Percentiles rank a stretch among this genome's conserved stretches.
Evolutionary conservation across 768 basidiomycete genomes (phyloP).

Genomic region (Rubroboletus pulcherrimus): DNA sequence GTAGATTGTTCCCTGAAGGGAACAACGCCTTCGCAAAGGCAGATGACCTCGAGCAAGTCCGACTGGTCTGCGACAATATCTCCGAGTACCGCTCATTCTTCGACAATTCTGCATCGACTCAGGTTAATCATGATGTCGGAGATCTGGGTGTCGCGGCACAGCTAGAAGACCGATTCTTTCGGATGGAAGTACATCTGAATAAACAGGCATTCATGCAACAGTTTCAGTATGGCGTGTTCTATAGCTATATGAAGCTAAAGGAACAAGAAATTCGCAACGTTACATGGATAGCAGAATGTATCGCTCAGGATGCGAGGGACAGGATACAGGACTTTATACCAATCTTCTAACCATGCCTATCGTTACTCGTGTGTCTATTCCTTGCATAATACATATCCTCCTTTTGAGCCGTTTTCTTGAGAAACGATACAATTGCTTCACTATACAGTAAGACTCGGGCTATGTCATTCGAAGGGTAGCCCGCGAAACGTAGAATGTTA

Average conservation of each 20-base stretch:
- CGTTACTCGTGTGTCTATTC: constrained; percentile 1
- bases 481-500: background rate
- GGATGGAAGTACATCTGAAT: constrained; percentile 88
- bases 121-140: constrained; percentile 35
- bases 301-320: constrained; percentile 93
- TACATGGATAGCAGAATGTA: constrained; percentile 97
- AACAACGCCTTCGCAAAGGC: constrained; percentile 92
- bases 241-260: constrained; percentile 88
- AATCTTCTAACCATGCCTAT: constrained; percentile 56
- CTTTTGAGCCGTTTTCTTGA: background rate
- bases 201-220: constrained; percentile 94
- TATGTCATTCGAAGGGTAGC: background rate
- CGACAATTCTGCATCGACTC: constrained; percentile 44
- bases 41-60: constrained; percentile 93
- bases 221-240: constrained; percentile 93
- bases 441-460: background rate
- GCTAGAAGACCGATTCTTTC: constrained; percentile 94
- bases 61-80: constrained; percentile 80
- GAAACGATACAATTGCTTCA: background rate
- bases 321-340: constrained; percentile 95
- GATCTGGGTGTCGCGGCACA: constrained; percentile 55
- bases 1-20: constrained; percentile 90
- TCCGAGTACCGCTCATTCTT: constrained; percentile 92
- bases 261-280: constrained; percentile 88
- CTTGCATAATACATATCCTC: constrained; percentile 5